Percentiles rank a stretch among this genome's conserved stretches.
Conservation (phyloP, 176 grass and related monocot species). For the Juncus effusus region DNA sequence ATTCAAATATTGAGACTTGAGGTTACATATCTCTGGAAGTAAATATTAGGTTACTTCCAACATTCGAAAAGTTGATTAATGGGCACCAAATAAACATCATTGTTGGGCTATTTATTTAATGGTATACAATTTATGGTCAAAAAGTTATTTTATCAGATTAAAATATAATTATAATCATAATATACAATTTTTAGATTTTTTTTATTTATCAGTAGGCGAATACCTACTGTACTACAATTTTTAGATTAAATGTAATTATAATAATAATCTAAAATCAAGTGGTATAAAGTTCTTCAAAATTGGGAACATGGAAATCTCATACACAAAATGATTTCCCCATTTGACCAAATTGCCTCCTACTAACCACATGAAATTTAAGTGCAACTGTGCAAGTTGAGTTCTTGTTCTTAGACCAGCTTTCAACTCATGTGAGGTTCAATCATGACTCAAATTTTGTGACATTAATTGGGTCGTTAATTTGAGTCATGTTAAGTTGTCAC, state of each 20-base stretch:
- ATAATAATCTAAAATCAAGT: neutral
- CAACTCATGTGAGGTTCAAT: neutral
- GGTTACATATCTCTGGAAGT: constrained; percentile 49
- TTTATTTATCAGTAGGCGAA: neutral
- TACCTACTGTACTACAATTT: neutral
- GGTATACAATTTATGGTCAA: neutral
- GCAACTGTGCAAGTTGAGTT: neutral
- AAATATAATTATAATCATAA: too few species aligned
- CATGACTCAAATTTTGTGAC: neutral
- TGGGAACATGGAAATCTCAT: constrained; percentile 7
- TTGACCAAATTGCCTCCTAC: constrained; percentile 27
- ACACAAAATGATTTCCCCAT: constrained; percentile 2
- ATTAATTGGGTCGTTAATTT: constrained; percentile 10
- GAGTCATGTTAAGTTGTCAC: constrained; percentile 12
- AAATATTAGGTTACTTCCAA: constrained; percentile 55
- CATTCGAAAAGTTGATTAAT: constrained; percentile 47
- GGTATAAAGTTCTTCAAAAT: neutral
- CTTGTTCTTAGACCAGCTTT: constrained; percentile 8
- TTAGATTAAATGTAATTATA: neutral
- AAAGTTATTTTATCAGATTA: too few species aligned
- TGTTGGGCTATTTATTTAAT: constrained; percentile 25
- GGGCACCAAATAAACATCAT: constrained; percentile 38
- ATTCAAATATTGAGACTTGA: too few species aligned
- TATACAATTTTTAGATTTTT: too few species aligned
- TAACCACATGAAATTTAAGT: constrained; percentile 19